Conservation (phyloP, 805 yeast species). For the Sugiyamaella floridensis region DNA sequence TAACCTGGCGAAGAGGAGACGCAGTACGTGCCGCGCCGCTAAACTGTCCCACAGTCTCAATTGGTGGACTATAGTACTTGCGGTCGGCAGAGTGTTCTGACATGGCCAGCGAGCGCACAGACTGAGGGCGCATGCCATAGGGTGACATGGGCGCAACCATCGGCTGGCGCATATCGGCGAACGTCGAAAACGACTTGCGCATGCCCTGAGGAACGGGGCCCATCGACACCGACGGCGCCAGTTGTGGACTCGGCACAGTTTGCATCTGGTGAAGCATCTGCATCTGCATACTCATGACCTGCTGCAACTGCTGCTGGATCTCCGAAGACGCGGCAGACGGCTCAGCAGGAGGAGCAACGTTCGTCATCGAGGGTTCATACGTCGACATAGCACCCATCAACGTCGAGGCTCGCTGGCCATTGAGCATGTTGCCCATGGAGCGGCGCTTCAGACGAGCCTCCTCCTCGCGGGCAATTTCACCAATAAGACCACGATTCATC, state of each 20-base stretch:
- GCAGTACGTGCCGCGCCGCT: not conserved
- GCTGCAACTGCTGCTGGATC: conserved; percentile 29
- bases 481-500: conserved; percentile 32
- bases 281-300: conserved; percentile 29
- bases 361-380: conserved; percentile 11
- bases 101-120: conserved; percentile 17
- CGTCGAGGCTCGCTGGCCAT: conserved; percentile 12
- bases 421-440: conserved; percentile 9
- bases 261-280: conserved; percentile 25
- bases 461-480: conserved; percentile 35
- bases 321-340: conserved; percentile 11
- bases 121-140: conserved; percentile 13
- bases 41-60: not conserved
- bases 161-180: not conserved
- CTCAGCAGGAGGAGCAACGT: conserved; percentile 6
- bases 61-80: not conserved
- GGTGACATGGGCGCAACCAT: not conserved
- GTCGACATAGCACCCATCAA: conserved; percentile 2
- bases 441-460: conserved; percentile 30
- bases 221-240: not conserved
- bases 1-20: not conserved
- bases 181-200: not conserved
- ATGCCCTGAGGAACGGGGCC: not conserved
- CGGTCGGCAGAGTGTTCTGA: conserved; percentile 13
- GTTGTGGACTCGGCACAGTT: not conserved